phyloP scores from a whole-genome alignment of 176 grass and related monocot genomes.

The Calamus simplicifolius region DNA sequence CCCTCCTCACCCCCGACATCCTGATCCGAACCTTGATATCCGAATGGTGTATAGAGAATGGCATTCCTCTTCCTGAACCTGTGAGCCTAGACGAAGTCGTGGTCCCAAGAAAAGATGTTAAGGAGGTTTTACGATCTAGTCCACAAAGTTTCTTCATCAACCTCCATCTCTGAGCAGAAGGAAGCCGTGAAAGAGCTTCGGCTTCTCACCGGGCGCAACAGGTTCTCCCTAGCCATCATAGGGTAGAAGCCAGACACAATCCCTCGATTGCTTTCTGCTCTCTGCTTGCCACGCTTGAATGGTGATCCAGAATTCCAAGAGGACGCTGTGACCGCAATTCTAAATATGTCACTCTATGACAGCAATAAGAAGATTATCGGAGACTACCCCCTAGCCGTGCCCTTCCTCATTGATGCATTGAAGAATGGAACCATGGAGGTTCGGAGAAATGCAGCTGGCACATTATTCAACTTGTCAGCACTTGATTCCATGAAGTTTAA shows the following conservation, averaged over 20 bases:
- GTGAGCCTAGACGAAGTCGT: conserved; percentile 29
- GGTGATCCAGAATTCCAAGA: conserved; percentile 53
- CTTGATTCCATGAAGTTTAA: conserved; percentile 69
- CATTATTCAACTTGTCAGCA: conserved; percentile 73
- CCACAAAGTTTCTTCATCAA: conserved; percentile 42
- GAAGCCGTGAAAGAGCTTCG: conserved; percentile 56
- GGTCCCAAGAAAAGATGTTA: conserved; percentile 36
- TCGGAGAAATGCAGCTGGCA: conserved; percentile 63
- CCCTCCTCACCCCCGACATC: conserved; percentile 46
- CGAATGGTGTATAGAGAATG: conserved; percentile 57
- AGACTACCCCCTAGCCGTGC: conserved; percentile 50
- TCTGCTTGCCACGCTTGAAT: conserved; percentile 38
- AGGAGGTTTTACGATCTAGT: conserved; percentile 43
- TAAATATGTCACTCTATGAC: conserved; percentile 85
- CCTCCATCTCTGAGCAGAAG: conserved; percentile 36
- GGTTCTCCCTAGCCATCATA: conserved; percentile 59
- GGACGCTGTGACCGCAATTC: conserved; percentile 70
- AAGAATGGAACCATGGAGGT: conserved; percentile 53
- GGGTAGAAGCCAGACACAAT: conserved; percentile 55
- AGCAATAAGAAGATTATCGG: conserved; percentile 74
- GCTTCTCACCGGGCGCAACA: conserved; percentile 58
- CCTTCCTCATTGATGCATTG: conserved; percentile 55
- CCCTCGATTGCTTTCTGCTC: conserved; percentile 44
- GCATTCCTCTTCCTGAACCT: conserved; percentile 26
- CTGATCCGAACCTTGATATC: conserved; percentile 55